Base-by-base conservation (phyloP, 441 rosid genomes). In the Gossypium trilobum region DNA sequence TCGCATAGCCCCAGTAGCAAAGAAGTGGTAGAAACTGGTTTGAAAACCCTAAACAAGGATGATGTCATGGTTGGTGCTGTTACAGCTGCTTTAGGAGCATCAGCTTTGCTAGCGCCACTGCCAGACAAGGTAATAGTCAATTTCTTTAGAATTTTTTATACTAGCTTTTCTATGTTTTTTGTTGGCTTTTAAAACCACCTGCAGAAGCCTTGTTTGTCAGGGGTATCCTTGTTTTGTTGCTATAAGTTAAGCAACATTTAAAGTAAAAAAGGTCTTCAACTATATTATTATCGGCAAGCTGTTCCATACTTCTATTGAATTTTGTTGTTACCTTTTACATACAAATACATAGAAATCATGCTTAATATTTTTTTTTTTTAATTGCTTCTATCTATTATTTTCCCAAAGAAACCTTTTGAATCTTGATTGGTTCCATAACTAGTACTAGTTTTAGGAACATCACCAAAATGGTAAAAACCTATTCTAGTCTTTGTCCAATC, bases 51-150 rank as follows among this genome's bases (percentile, higher is more conserved):
- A 63, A 78, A 73, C 36, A 90, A 71, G 68, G 89, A 82, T 9
- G 71, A 74, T 73, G 84, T 89, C 66, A 83, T 95, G 96, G 90
- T 86, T 81, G 97, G 97, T 78, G 97, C 93, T 75, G 80, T 92
- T 58, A 87, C 94, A 66, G 97, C 95, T 82, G 98, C 99, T 69
- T 77, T 95, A 68, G 99, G 99, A 74, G 92, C 97, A 74, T 91
- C 99, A 74, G 91, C 98, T 67, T 84, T 91, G 56, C 82, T 95
- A 61, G 85, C 81, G 60, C 87, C 86, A 70, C 27, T 55, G 59
- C 27, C 27, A 55, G 82, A 86, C 70, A 82, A 86, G 93, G 99
- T 95, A 88, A 48, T 75, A 63, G 29, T 63, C 75, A 57, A 57
- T 75, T 29, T 70, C 17, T 46, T 67, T 68, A 17, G 14, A 20